Percentiles rank a stretch among this genome's conserved stretches.
phyloP scores from a whole-genome alignment of 2,329 filamentous ascomycete genomes.

The Aspergillus sojae region DNA sequence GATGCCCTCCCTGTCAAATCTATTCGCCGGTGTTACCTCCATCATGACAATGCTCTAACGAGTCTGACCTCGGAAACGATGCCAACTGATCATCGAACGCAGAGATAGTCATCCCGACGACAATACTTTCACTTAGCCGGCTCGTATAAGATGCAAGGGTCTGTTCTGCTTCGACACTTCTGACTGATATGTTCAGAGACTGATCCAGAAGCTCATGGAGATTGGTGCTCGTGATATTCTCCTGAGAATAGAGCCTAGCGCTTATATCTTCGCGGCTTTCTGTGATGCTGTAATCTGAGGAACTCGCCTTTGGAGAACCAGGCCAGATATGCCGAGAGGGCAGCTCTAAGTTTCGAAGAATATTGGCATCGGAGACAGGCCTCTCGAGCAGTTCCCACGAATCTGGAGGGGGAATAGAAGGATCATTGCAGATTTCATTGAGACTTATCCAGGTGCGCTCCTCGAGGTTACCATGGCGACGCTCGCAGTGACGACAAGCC shows the following conservation, averaged over 20 bases:
- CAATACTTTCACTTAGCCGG: background rate
- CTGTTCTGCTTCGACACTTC: background rate
- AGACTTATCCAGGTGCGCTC: constrained; percentile 52
- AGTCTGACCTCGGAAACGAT: background rate
- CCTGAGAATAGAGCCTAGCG: background rate
- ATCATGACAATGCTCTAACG: background rate
- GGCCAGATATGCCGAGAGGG: background rate
- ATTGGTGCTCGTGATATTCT: background rate
- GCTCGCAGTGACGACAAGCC: constrained; percentile 23
- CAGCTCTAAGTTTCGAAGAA: constrained; percentile 25
- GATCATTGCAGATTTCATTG: constrained; percentile 41
- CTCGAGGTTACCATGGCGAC: constrained; percentile 16
- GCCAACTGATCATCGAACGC: background rate
- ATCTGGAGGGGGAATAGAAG: constrained; percentile 22
- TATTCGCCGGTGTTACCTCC: background rate
- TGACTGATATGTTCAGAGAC: background rate
- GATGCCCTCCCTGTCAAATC: background rate
- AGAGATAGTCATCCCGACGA: background rate
- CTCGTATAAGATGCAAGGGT: background rate
- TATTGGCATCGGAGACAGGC: constrained; percentile 28
- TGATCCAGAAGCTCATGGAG: background rate
- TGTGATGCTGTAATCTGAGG: background rate
- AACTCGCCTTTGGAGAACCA: background rate
- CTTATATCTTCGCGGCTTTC: background rate
- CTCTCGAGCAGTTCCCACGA: constrained; percentile 35